A percentile compares a stretch with the other conserved stretches of the same genome.
Conservation (phyloP, 805 yeast species). For the Helenozyma baotianmanensis region DNA sequence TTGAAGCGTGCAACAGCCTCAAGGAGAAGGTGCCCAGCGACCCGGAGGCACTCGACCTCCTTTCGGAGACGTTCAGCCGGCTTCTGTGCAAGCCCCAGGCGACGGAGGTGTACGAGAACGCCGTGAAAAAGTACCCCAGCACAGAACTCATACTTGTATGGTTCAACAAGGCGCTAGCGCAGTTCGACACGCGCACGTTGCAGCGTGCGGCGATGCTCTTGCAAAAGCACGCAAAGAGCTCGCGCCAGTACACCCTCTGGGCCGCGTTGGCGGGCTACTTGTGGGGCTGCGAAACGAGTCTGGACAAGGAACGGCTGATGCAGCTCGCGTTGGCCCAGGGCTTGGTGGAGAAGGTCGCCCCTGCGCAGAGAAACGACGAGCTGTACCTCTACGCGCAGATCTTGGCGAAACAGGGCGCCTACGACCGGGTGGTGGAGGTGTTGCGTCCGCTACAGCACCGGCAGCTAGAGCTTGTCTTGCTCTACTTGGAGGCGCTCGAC, state of each 20-base stretch:
- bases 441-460: constrained; percentile 26
- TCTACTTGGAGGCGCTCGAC: constrained; percentile 46
- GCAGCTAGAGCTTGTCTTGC: constrained; percentile 61
- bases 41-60: constrained; percentile 44
- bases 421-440: constrained; percentile 24
- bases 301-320: constrained; percentile 37
- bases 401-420: constrained; percentile 32
- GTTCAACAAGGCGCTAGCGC: constrained; percentile 50
- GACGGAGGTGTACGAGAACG: constrained; percentile 49
- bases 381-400: constrained; percentile 54
- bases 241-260: constrained; percentile 42
- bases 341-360: constrained; percentile 47
- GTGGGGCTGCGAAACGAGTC: constrained; percentile 28
- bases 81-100: constrained; percentile 33
- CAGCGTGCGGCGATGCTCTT: constrained; percentile 45
- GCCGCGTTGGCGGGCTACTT: constrained; percentile 52
- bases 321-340: constrained; percentile 22
- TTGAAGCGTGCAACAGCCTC: constrained; percentile 24
- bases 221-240: constrained; percentile 8
- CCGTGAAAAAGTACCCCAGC: constrained; percentile 53
- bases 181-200: constrained; percentile 45
- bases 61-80: constrained; percentile 42
- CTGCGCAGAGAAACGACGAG: constrained; percentile 61
- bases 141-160: constrained; percentile 47
- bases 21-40: constrained; percentile 48